Conservation (phyloP, 805 yeast genomes). For the Huiozyma naganishii region DNA sequence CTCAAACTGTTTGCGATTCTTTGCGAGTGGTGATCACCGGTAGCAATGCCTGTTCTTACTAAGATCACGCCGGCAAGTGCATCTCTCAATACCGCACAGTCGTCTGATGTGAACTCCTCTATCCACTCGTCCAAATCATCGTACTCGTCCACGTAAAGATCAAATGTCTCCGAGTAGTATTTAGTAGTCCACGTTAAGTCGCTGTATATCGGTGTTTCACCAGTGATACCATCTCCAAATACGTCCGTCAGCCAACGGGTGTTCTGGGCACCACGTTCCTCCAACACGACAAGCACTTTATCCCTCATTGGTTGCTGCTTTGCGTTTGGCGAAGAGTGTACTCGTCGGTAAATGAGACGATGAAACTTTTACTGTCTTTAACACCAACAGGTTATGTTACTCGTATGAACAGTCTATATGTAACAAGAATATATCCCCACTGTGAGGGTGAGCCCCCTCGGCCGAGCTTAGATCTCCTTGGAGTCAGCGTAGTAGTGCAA, state of each 20-base stretch:
- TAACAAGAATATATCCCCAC: too few relatives aligned
- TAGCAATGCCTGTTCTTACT: slow-evolving; percentile 7
- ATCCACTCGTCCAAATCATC: slow-evolving; percentile 26
- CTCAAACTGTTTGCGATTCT: too few relatives aligned
- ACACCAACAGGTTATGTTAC: too few relatives aligned
- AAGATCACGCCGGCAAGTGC: slow-evolving; percentile 35
- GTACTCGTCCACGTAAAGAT: slow-evolving; percentile 23
- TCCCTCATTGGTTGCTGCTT: not conserved
- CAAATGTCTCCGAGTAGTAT: slow-evolving; percentile 24
- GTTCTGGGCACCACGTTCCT: not conserved
- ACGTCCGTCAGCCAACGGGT: not conserved
- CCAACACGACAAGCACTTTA: slow-evolving; percentile 1
- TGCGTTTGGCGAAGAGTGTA: too few relatives aligned
- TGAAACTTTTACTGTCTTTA: too few relatives aligned
- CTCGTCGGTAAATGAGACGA: too few relatives aligned
- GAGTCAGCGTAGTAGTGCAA: slow-evolving; percentile 67
- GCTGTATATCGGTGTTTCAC: slow-evolving; percentile 10
- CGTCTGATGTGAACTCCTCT: slow-evolving; percentile 29
- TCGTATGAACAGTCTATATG: too few relatives aligned
- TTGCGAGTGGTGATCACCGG: too few relatives aligned
- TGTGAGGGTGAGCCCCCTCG: too few relatives aligned
- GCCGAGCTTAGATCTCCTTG: slow-evolving; percentile 13
- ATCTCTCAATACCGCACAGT: slow-evolving; percentile 32
- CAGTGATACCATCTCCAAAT: not conserved
- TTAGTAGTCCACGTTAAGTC: slow-evolving; percentile 21